Evolutionary conservation across 2,329 filamentous ascomycete species (phyloP).

Genomic region (Neodidymelliopsis sp.): DNA sequence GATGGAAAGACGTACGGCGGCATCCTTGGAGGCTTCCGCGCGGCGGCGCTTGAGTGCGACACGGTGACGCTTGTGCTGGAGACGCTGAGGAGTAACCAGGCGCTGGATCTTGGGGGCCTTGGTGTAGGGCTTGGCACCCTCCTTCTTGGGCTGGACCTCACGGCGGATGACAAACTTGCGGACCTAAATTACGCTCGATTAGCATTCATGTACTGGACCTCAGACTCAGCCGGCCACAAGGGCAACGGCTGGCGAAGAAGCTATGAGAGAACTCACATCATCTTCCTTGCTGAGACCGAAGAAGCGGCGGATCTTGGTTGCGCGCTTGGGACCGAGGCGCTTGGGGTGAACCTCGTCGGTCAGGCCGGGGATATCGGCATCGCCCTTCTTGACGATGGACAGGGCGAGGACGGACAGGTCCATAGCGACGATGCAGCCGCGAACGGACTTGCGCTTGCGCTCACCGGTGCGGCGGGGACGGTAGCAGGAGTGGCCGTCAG

Average conservation of each 20-base stretch:
- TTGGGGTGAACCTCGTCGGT: conserved; percentile 99
- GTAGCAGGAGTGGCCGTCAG: conserved; percentile 99
- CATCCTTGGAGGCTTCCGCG: conserved; percentile 96
- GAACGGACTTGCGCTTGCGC: conserved; percentile 99
- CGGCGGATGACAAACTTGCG: conserved; percentile 99
- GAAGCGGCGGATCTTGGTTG: conserved; percentile 99
- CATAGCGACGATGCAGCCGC: conserved; percentile 97
- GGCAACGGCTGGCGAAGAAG: conserved; percentile 70
- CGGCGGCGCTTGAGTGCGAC: conserved; percentile 98
- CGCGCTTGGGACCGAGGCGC: conserved; percentile 98
- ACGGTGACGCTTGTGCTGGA: conserved; percentile 99
- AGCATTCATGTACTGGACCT: conserved; percentile 41
- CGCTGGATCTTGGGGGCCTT: conserved; percentile 99
- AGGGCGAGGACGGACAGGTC: conserved; percentile 96
- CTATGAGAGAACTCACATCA: conserved; percentile 83
- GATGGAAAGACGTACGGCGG: conserved; percentile 74
- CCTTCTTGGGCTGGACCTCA: conserved; percentile 95
- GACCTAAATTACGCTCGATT: conserved; percentile 66
- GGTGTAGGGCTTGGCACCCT: conserved; percentile 98
- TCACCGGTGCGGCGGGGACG: conserved; percentile 96
- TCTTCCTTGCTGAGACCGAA: conserved; percentile 99
- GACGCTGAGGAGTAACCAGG: conserved; percentile 98
- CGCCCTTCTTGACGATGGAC: conserved; percentile 97
- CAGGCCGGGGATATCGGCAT: conserved; percentile 89
- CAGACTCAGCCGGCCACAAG: conserved; percentile 56